Percentiles rank a stretch among this genome's conserved stretches.
These are phyloP conservation scores for Ramaria sp. DNA, from an alignment of 768 basidiomycete genomes.

Conservation along the genomic window DNA sequence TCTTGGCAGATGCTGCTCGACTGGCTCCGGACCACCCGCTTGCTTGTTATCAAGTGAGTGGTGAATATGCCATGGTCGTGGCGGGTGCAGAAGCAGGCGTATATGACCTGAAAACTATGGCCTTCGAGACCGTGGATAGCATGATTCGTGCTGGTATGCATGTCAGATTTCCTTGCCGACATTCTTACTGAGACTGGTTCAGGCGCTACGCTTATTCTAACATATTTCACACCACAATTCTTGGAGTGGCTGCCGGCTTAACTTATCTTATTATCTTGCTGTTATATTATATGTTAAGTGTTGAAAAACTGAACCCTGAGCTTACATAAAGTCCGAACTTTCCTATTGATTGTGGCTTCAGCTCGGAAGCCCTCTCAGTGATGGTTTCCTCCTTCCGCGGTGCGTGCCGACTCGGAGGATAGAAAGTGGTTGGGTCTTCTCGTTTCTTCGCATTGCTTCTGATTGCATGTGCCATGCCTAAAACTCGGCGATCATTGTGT, in stretches of 20 bases:
- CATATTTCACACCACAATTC: conserved; percentile 96
- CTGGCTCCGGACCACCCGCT: conserved; percentile 81
- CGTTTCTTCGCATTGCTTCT: too few species aligned
- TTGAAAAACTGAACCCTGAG: too few species aligned
- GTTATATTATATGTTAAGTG: background rate
- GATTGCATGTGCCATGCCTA: too few species aligned
- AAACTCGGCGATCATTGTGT: too few species aligned
- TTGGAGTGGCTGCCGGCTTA: conserved; percentile 59
- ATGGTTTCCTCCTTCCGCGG: too few species aligned
- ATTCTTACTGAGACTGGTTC: conserved; percentile 5
- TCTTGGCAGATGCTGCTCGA: conserved; percentile 79
- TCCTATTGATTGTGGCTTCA: too few species aligned
- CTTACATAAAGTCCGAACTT: too few species aligned
- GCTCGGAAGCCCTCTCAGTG: too few species aligned
- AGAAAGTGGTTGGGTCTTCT: too few species aligned
- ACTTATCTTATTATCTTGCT: conserved; percentile 1
- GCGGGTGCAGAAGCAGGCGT: conserved; percentile 90
- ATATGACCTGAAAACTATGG: conserved; percentile 88
- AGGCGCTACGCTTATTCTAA: conserved; percentile 85
- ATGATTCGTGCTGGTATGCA: conserved; percentile 83
- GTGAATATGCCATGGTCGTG: conserved; percentile 95
- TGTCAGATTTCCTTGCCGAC: background rate
- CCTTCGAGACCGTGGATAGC: conserved; percentile 84
- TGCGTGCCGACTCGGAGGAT: too few species aligned
- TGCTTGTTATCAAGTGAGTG: conserved; percentile 97